These are phyloP conservation scores for Venturia carpophila DNA, from an alignment of 2,329 filamentous ascomycete species.

Conservation along the genomic window DNA sequence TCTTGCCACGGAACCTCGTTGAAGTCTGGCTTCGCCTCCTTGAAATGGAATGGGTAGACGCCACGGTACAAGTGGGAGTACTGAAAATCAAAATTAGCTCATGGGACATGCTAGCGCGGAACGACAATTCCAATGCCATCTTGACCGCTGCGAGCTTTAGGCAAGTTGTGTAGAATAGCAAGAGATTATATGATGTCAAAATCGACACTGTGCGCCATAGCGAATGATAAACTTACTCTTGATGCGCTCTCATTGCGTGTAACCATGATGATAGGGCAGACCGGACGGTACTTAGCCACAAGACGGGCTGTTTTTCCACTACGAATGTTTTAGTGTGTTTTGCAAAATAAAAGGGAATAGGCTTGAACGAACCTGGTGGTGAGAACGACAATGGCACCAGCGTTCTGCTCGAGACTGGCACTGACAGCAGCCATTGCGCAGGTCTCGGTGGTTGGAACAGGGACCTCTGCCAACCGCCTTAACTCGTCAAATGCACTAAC, in stretches of 20 bases:
- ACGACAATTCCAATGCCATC: not conserved
- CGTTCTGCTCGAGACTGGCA: conserved; percentile 90
- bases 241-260: conserved; percentile 78
- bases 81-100: conserved; percentile 26
- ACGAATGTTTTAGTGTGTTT: conserved; percentile 22
- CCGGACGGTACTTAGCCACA: conserved; percentile 95
- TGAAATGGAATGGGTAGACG: conserved; percentile 95
- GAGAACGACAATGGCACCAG: conserved; percentile 89
- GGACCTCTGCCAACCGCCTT: conserved; percentile 71
- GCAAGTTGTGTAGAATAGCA: not conserved
- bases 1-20: conserved; percentile 92
- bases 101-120: too few species aligned
- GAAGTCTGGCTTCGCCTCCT: conserved; percentile 91
- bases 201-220: not conserved
- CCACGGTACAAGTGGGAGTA: conserved; percentile 95
- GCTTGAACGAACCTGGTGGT: conserved; percentile 63
- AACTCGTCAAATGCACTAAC: conserved; percentile 95
- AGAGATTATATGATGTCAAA: not conserved
- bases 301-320: conserved; percentile 89
- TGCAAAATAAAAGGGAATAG: conserved; percentile 1
- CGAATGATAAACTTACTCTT: conserved; percentile 42
- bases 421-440: conserved; percentile 96
- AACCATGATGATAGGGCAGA: conserved; percentile 99
- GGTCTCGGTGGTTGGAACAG: conserved; percentile 82
- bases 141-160: not conserved